Evolutionary conservation across 169 alveolate species (phyloP), one percentile per base, ranked within the genome.

Genomic region (Plasmodium blacklocki): DNA sequence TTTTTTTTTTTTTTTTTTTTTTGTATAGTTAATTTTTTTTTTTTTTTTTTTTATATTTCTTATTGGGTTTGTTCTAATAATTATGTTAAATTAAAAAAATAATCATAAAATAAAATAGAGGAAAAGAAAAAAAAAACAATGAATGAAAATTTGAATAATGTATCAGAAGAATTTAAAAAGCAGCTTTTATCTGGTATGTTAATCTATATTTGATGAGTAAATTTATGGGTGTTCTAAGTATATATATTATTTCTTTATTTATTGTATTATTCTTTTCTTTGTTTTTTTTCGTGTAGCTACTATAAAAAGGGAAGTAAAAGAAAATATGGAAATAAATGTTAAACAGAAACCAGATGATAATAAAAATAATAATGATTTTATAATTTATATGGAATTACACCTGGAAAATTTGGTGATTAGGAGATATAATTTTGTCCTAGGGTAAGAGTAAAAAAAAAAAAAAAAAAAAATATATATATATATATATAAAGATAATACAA

Each of bases 301-400:
- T 50, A 49, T 80, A 52, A 67, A 2, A 47, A 80, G 83, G 70
- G 90, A 80, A 15, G 83, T 43, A 56, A 80, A 80, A 80, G 74
- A 80, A 58, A 68, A 80, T 80, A 62, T 63, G 39, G 90, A 80
- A 80, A 68, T 32, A 2, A 43, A 18, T 0, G 21, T 54, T 15
- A 47, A 50, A 32, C 67, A 39, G 45, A 68, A 32, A 19, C 14
- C 21, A 2, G 11, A 67, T 18, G 83, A 60, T 0, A 56, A 19
- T 49, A 32, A 19, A 15, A 73, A 80, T 7, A 68, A 54, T 58
- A 80, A 80, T 49, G 64, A 80, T 80, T 80, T 80, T 80, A 80
- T 80, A 23, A 21, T 68, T 68, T 80, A 80, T 59, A 18, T 80
- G 52, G 90, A 80, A 67, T 58, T 68, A 18, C 54, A 19, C 19